Evolutionary conservation across 179 eudicot species (phyloP).

Genomic region (Drosera spatulata): DNA sequence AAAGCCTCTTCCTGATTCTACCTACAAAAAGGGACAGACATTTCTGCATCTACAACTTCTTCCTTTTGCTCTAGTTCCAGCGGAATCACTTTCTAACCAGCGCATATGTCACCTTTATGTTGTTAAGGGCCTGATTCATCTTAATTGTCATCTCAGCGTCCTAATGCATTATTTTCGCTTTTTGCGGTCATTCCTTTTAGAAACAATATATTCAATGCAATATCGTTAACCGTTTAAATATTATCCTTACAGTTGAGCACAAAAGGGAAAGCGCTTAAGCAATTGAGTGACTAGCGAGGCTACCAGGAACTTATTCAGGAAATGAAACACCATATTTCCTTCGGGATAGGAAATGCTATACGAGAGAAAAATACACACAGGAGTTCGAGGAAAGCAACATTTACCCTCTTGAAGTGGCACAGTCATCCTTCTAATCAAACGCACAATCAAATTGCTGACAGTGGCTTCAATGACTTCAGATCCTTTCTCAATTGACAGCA

Average conservation of each 20-base stretch:
- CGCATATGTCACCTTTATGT: background rate
- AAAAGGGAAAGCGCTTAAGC: no score
- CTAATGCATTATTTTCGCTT: background rate
- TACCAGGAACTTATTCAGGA: background rate
- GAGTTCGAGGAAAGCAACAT: constrained; percentile 4
- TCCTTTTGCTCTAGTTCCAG: background rate
- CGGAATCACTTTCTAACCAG: background rate
- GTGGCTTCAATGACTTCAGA: constrained; percentile 43
- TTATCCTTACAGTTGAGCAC: no score
- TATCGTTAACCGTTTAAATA: no score
- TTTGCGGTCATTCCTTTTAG: background rate
- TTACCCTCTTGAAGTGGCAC: constrained; percentile 53
- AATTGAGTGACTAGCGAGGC: no score
- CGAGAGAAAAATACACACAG: background rate
- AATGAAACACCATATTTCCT: background rate
- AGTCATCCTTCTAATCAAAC: constrained; percentile 61
- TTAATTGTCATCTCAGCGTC: background rate
- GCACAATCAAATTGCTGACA: constrained; percentile 51
- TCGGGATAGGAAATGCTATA: background rate
- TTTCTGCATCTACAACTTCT: background rate
- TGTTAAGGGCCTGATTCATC: background rate
- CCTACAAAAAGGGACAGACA: background rate
- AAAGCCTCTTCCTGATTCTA: background rate
- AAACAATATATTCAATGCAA: background rate
- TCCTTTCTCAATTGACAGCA: constrained; percentile 24